phyloP scores from a whole-genome alignment of 169 alveolate species.

The Cryptosporidium baileyi region DNA sequence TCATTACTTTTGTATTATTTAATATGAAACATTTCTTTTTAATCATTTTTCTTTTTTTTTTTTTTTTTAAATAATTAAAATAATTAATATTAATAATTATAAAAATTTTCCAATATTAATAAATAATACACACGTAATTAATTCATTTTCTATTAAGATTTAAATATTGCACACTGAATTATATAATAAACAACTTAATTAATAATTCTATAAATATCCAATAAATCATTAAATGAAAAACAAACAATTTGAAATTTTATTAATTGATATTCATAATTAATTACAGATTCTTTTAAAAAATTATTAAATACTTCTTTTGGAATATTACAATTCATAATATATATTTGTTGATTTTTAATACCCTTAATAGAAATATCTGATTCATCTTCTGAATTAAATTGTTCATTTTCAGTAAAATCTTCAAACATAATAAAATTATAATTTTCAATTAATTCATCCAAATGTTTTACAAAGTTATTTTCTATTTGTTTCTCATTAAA shows the following conservation, averaged over 20 bases:
- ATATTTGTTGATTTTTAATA: not conserved
- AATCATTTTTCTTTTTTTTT: not conserved
- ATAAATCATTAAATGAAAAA: slow-evolving; percentile 35
- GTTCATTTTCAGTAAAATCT: not conserved
- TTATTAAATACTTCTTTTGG: not conserved
- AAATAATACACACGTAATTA: too few species aligned
- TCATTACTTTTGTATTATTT: slow-evolving; percentile 40
- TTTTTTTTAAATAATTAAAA: too few species aligned
- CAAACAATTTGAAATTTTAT: slow-evolving; percentile 16
- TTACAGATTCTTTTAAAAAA: not conserved
- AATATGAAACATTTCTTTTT: not conserved
- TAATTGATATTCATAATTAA: not conserved
- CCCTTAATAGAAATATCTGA: too few species aligned
- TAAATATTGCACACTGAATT: not conserved
- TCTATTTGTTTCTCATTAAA: not conserved
- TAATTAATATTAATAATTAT: too few species aligned
- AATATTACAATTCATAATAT: slow-evolving; percentile 13
- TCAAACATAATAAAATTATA: not conserved
- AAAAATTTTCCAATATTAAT: not conserved
- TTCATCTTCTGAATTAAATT: not conserved
- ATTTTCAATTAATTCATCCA: not conserved
- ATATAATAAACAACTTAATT: not conserved
- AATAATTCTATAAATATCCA: slow-evolving; percentile 9
- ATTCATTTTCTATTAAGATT: not conserved
- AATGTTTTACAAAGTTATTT: not conserved